phyloP scores from a whole-genome alignment of 106 monocot species.

The Dendrobium huoshanense region DNA sequence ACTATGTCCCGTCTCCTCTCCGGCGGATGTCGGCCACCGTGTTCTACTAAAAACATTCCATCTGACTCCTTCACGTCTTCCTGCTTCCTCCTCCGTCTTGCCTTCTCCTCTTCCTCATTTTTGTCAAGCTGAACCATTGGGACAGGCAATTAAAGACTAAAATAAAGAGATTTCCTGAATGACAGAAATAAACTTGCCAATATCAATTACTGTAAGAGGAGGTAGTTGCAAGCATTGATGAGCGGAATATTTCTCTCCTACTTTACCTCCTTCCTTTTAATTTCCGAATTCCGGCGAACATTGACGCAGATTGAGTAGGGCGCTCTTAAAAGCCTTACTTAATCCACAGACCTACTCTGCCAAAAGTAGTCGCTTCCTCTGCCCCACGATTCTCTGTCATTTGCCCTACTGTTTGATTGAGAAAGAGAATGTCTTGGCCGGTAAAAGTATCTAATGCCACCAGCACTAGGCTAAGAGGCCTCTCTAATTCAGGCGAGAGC shows the following conservation, averaged over 20 bases:
- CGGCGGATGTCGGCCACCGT: too few relatives aligned
- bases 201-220: background rate
- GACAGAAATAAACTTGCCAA: background rate
- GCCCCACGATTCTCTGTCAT: background rate
- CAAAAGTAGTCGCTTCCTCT: background rate
- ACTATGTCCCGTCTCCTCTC: too few relatives aligned
- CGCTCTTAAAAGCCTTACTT: background rate
- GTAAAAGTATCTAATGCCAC: too few relatives aligned
- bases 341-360: background rate
- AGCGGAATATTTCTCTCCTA: background rate
- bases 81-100: too few relatives aligned
- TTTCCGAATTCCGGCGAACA: background rate
- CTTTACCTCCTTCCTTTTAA: background rate
- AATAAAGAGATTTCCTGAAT: too few relatives aligned
- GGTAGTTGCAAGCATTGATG: background rate
- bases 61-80: too few relatives aligned
- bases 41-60: too few relatives aligned
- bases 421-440: too few relatives aligned
- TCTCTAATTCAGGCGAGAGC: background rate
- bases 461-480: background rate
- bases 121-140: too few relatives aligned
- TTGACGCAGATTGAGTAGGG: background rate
- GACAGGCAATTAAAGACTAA: too few relatives aligned
- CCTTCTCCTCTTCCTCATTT: too few relatives aligned
- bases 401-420: background rate